Percentiles rank a stretch among this genome's conserved stretches.
Conservation (phyloP, 306 rosid species). For the Corylus heterophylla region DNA sequence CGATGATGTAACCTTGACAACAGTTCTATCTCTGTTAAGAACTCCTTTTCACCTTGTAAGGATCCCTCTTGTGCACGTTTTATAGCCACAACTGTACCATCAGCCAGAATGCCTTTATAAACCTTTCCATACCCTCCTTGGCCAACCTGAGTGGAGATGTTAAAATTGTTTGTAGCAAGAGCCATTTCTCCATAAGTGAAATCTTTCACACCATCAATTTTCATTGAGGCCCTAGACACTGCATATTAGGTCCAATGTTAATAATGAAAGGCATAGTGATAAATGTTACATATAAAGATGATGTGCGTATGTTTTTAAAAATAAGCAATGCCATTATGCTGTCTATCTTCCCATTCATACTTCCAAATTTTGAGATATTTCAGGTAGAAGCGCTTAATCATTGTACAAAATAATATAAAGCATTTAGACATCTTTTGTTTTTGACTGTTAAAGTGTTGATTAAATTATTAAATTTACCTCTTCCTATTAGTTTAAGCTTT, state of each 20-base stretch:
- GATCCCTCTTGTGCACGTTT: conserved; percentile 90
- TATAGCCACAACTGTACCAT: conserved; percentile 66
- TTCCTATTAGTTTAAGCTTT: too few relatives aligned
- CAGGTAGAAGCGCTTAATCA: neutral
- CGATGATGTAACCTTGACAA: conserved; percentile 90
- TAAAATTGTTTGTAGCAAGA: conserved; percentile 64
- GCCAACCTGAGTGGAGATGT: conserved; percentile 62
- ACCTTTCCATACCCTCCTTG: conserved; percentile 98
- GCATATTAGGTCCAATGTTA: conserved; percentile 25
- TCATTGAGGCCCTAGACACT: conserved; percentile 60
- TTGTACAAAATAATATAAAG: conserved; percentile 27
- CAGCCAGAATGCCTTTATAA: conserved; percentile 68
- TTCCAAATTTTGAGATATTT: conserved; percentile 35
- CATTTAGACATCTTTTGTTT: conserved; percentile 37
- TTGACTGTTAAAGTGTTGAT: neutral
- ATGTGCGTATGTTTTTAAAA: neutral
- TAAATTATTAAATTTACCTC: too few relatives aligned
- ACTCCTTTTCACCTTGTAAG: conserved; percentile 87
- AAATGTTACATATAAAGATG: neutral
- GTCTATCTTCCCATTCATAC: conserved; percentile 12
- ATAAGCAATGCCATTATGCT: too few relatives aligned
- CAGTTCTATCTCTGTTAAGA: conserved; percentile 87
- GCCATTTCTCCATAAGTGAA: conserved; percentile 74
- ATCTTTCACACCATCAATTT: conserved; percentile 72
- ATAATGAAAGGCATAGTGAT: neutral